A percentile compares a stretch with the other conserved stretches of the same genome.
Conservation (phyloP, 31 red algal genomes). For the Endocladia muricata region DNA sequence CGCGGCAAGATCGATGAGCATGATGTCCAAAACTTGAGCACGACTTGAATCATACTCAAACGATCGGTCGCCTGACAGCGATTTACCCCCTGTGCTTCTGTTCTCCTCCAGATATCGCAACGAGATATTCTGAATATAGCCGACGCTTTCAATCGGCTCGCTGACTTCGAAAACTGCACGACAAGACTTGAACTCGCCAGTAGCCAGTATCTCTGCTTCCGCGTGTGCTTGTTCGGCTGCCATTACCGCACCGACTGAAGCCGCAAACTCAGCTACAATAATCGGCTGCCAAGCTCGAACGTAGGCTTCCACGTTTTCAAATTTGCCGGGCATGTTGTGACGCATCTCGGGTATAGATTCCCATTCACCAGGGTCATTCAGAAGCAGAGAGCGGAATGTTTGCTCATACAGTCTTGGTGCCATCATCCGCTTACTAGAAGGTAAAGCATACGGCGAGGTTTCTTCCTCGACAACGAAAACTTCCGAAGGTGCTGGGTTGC, state of each 20-base stretch:
- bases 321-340: background rate
- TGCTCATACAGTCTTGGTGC: background rate
- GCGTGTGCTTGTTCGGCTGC: constrained; percentile 41
- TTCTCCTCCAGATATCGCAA: constrained; percentile 18
- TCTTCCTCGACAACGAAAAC: background rate
- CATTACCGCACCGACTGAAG: constrained; percentile 15
- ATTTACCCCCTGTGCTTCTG: background rate
- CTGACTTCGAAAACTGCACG: constrained; percentile 43
- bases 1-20: background rate
- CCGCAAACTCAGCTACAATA: constrained; percentile 43
- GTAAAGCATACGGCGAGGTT: background rate
- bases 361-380: background rate
- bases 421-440: background rate
- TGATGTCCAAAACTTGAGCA: background rate
- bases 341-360: background rate
- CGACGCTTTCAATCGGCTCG: constrained; percentile 19
- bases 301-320: constrained; percentile 28
- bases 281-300: constrained; percentile 68
- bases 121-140: constrained; percentile 28
- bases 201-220: background rate
- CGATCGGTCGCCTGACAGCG: background rate
- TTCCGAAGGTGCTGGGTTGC: background rate
- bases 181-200: constrained; percentile 24
- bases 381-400: background rate
- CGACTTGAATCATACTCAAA: background rate